Evolutionary conservation across 257 asterid genomes (phyloP).

Genomic region (Solanum medicagineum): DNA sequence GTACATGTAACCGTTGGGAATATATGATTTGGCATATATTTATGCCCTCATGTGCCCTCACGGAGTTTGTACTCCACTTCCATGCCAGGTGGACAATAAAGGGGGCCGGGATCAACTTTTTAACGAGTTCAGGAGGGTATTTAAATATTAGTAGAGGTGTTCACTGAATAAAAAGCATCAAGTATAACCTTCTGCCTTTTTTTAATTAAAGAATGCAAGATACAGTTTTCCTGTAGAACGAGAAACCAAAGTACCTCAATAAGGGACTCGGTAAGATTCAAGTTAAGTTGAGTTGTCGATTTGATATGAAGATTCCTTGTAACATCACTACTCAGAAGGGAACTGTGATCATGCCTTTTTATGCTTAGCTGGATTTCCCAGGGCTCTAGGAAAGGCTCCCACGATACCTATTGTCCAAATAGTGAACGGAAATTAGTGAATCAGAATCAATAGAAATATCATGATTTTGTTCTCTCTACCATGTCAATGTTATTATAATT

Average conservation of each 20-base stretch:
- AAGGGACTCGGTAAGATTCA: conserved; percentile 70
- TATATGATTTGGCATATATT: too few species aligned
- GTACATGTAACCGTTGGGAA: too few species aligned
- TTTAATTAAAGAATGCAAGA: neutral
- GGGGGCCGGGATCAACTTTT: too few species aligned
- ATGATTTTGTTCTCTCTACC: conserved; percentile 26
- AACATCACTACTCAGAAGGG: conserved; percentile 46
- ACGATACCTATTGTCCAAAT: conserved; percentile 45
- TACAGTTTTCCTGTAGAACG: neutral
- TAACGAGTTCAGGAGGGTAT: too few species aligned
- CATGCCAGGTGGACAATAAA: too few species aligned
- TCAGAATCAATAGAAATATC: conserved; percentile 1
- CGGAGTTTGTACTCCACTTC: too few species aligned
- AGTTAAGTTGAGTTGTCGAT: conserved; percentile 59
- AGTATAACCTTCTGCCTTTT: too few species aligned
- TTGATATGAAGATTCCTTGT: conserved; percentile 53
- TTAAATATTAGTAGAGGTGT: too few species aligned
- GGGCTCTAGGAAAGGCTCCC: conserved; percentile 96
- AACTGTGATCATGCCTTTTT: conserved; percentile 44
- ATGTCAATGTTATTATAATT: conserved; percentile 85
- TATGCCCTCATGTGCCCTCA: too few species aligned
- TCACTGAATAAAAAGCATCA: too few species aligned
- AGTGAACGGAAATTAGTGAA: neutral
- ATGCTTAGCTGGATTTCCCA: conserved; percentile 61
- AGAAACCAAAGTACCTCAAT: conserved; percentile 50